phyloP scores from a whole-genome alignment of 768 basidiomycete species.

The Auriscalpium orientale region DNA sequence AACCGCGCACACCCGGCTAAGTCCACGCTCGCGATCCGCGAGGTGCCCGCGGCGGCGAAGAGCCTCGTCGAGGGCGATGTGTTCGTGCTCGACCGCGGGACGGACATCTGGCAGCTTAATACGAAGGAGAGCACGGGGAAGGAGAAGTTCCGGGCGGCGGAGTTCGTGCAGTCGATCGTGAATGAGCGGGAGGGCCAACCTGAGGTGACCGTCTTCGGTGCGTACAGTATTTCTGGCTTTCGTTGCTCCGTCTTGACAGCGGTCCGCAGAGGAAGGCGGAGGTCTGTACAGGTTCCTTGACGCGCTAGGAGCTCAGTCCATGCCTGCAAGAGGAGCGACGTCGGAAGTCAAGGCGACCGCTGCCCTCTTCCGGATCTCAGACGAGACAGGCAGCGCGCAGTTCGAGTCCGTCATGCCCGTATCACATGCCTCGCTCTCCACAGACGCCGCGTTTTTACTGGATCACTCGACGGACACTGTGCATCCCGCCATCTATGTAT shows the following conservation, averaged over 20 bases:
- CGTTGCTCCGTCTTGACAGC: neutral
- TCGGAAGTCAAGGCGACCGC: conserved; percentile 19
- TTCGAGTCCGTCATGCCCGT: conserved; percentile 30
- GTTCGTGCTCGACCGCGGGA: conserved; percentile 53
- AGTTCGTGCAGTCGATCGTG: conserved; percentile 44
- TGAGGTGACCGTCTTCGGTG: conserved; percentile 44
- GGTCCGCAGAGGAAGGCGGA: conserved; percentile 42
- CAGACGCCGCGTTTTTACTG: conserved; percentile 45
- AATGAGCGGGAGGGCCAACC: conserved; percentile 33
- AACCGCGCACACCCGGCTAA: conserved; percentile 8
- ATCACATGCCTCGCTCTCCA: conserved; percentile 30
- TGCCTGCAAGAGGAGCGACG: conserved; percentile 7
- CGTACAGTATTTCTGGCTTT: conserved; percentile 8
- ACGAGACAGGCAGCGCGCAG: conserved; percentile 32
- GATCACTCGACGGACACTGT: conserved; percentile 31
- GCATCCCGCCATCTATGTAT: conserved; percentile 44
- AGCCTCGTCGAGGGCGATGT: conserved; percentile 49
- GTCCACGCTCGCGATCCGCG: conserved; percentile 31
- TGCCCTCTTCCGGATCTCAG: conserved; percentile 36
- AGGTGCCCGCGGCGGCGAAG: conserved; percentile 36
- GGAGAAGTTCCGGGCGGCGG: conserved; percentile 54
- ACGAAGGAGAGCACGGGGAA: conserved; percentile 46
- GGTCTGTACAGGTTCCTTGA: conserved; percentile 41
- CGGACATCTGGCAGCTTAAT: conserved; percentile 46
- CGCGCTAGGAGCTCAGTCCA: conserved; percentile 33